Evolutionary conservation across 441 rosid genomes (phyloP), one percentile per base, ranked within the genome.

Genomic region (Syzygium syzygioides): DNA sequence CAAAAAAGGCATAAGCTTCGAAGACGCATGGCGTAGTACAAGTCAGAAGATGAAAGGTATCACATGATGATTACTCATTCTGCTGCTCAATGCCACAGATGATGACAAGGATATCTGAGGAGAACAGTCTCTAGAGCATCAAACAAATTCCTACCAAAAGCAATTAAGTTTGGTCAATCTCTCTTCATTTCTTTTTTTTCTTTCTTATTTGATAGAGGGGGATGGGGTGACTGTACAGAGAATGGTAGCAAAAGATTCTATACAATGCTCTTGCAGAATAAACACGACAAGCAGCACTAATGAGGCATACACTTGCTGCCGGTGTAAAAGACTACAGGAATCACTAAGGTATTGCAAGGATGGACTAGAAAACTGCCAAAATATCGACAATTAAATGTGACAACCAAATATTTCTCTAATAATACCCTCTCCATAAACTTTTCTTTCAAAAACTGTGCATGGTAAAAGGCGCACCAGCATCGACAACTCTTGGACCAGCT

Each of bases 231-330:
- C 94, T 94, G 93, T 94, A 93, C 95, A 93, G 89, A 90, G 90
- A 89, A 87, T 52, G 85, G 92, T 91, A 89, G 92, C 92, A 92
- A 92, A 92, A 83, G 92, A 90, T 89, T 91, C 93, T 90, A 88
- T 85, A 88, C 92, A 91, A 91, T 94, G 91, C 93, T 89, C 90
- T 89, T 28, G 93, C 93, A 91, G 91, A 90, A 86, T 86, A 88
- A 79, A 86, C 86, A 90, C 88, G 85, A 90, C 88, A 12, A 54
- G 87, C 85, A 55, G 86, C 86, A 86, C 85, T 88, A 64, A 89
- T 84, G 86, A 9, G 50, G 57, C 83, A 68, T 89, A 86, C 87
- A 89, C 90, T 93, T 87, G 93, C 91, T 87, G 90, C 86, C 68
- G 87, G 71, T 37, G 87, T 55, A 86, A 83, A 64, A 50, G 89